Conservation (phyloP, 306 rosid genomes). For the Parietaria judaica region DNA sequence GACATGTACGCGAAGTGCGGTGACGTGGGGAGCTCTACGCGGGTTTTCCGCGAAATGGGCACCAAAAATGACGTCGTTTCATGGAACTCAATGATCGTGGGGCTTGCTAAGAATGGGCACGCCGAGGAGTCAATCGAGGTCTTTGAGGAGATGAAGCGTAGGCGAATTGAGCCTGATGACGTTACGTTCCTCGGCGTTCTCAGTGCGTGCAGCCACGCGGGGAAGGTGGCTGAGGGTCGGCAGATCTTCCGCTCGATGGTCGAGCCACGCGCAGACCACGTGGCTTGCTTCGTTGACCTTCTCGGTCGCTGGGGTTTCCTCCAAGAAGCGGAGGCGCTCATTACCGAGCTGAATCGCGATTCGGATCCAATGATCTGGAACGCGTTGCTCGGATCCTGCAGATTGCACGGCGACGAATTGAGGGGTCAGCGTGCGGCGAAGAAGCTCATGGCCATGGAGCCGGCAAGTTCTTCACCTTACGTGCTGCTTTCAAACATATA, state of each 20-base stretch:
- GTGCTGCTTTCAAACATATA: slow-evolving; percentile 55
- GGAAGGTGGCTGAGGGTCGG: slow-evolving; percentile 61
- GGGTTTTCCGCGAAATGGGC: slow-evolving; percentile 56
- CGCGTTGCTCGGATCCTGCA: slow-evolving; percentile 64
- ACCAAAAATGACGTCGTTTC: slow-evolving; percentile 50
- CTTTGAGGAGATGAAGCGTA: slow-evolving; percentile 49
- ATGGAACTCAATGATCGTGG: slow-evolving; percentile 87
- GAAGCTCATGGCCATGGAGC: slow-evolving; percentile 54
- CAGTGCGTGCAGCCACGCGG: slow-evolving; percentile 79
- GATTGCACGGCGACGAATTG: slow-evolving; percentile 69
- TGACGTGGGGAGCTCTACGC: slow-evolving; percentile 41
- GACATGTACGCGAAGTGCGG: slow-evolving; percentile 94
- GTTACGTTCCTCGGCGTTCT: slow-evolving; percentile 83
- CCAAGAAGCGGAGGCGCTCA: slow-evolving; percentile 63
- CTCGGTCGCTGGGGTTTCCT: slow-evolving; percentile 77
- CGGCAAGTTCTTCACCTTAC: slow-evolving; percentile 58
- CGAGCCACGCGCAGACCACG: slow-evolving; percentile 52
- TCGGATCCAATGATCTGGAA: slow-evolving; percentile 68
- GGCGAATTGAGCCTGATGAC: slow-evolving; percentile 49
- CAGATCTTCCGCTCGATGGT: slow-evolving; percentile 44
- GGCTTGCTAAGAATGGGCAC: slow-evolving; percentile 72
- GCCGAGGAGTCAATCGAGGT: slow-evolving; percentile 46
- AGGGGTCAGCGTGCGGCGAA: slow-evolving; percentile 61
- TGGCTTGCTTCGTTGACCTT: slow-evolving; percentile 72
- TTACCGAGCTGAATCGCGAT: slow-evolving; percentile 29